Evolutionary conservation across 805 yeast genomes (phyloP), one percentile per base, ranked within the genome.

Genomic region (Lipomyces orientalis): DNA sequence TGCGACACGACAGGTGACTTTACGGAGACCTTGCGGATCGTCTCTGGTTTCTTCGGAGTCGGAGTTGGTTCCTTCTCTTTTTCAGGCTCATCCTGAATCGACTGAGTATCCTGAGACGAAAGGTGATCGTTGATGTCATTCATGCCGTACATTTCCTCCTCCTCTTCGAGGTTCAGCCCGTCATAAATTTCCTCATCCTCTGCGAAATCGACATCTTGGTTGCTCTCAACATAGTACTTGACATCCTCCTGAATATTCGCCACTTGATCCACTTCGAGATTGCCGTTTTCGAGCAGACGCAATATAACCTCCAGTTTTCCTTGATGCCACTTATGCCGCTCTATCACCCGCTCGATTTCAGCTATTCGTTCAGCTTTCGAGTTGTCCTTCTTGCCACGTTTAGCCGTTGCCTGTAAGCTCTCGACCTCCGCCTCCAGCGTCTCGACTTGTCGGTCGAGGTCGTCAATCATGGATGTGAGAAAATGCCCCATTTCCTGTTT

Each of bases 181-280:
- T 95, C 98, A 79, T 94, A 95, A 68, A 94, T 86, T 14, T 91
- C 93, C 73, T 93, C 97, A 78, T 94, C 97, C 75, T 93, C 98
- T 43, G 93, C 89, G 77, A 93, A 94, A 75, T 93, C 97, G 4
- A 88, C 93, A 64, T 93, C 97, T 78, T 90, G 95, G 76, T 94
- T 94, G 70, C 92, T 90, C 73, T 95, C 98, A 37, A 95, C 95
- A 78, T 91, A 93, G 80, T 95, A 94, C 73, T 86, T 90, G 77
- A 94, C 90, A 77, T 94, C 98, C 62, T 94, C 98, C 76, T 89
- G 88, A 65, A 92, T 86, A 29, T 84, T 88, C 73, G 88, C 88
- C 9, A 94, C 87, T 61, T 86, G 85, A 22, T 90, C 96, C 1
- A 93, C 89, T 49, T 89, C 92, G 70, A 95, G 79, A 58, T 86